Conservation (phyloP, 1,139 yeast genomes). For the Saccharomyces hybrid region DNA sequence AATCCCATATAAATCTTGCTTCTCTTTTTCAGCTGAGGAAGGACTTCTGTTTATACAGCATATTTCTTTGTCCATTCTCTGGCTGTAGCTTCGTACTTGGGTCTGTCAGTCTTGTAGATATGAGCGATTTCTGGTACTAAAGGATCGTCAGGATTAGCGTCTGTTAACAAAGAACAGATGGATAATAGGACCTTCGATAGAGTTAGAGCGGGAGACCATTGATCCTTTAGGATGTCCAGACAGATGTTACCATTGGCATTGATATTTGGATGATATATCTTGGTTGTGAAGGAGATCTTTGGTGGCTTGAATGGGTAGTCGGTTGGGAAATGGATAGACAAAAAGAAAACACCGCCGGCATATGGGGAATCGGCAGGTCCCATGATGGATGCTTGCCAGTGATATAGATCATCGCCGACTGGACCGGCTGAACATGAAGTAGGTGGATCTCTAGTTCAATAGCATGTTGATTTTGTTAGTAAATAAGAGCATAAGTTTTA, state of each 20-base stretch:
- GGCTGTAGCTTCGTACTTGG: slow-evolving; percentile 94
- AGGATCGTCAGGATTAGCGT: slow-evolving; percentile 98
- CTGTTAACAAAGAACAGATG: slow-evolving; percentile 85
- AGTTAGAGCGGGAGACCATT: slow-evolving; percentile 69
- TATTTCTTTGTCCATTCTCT: slow-evolving; percentile 98
- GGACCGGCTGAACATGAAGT: slow-evolving; percentile 99
- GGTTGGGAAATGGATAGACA: slow-evolving; percentile 88
- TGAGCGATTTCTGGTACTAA: slow-evolving; percentile 98
- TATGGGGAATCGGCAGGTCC: slow-evolving; percentile 93
- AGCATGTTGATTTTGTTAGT: neutral
- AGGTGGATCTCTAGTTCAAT: slow-evolving; percentile 77
- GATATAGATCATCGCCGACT: slow-evolving; percentile 90
- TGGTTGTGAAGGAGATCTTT: slow-evolving; percentile 81
- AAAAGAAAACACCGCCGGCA: slow-evolving; percentile 87
- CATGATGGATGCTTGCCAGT: slow-evolving; percentile 97
- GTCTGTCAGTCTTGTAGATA: slow-evolving; percentile 87
- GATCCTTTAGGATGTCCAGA: slow-evolving; percentile 41
- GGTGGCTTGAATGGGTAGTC: slow-evolving; percentile 95
- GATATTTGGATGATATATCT: slow-evolving; percentile 86
- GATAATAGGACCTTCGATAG: slow-evolving; percentile 83
- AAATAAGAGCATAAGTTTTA: neutral
- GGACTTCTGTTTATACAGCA: slow-evolving; percentile 53
- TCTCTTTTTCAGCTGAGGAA: neutral
- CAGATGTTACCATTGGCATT: slow-evolving; percentile 70
- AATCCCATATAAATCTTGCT: neutral